Conservation (phyloP, 2,329 filamentous ascomycete species). For the Periconia sp. region DNA sequence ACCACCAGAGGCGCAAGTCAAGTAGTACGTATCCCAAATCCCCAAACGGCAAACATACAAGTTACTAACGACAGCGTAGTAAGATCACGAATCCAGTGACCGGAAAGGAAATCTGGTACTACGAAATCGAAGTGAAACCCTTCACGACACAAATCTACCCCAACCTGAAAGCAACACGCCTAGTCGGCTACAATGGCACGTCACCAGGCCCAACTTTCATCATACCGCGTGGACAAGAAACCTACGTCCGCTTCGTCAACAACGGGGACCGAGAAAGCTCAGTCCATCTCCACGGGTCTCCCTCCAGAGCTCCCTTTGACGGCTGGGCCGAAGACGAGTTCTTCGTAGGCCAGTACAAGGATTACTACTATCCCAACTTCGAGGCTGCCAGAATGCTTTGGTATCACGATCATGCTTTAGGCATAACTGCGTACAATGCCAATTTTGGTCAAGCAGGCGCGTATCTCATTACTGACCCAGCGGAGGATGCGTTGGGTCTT, state of each 20-base stretch:
- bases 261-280: constrained; percentile 47
- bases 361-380: constrained; percentile 64
- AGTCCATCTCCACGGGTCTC: constrained; percentile 59
- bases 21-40: constrained; percentile 4
- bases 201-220: constrained; percentile 50
- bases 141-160: constrained; percentile 49
- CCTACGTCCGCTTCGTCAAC: constrained; percentile 58
- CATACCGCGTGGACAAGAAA: constrained; percentile 52
- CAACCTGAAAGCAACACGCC: constrained; percentile 40
- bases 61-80: not conserved
- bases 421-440: constrained; percentile 55
- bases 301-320: constrained; percentile 49
- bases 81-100: constrained; percentile 10
- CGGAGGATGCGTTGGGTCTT: constrained; percentile 53
- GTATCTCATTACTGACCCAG: constrained; percentile 57
- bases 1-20: constrained; percentile 1
- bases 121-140: constrained; percentile 46
- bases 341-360: constrained; percentile 55
- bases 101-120: constrained; percentile 34
- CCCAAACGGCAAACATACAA: no score
- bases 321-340: constrained; percentile 59
- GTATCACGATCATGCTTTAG: constrained; percentile 49
- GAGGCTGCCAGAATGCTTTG: constrained; percentile 56
- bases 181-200: constrained; percentile 49
- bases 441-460: constrained; percentile 59